phyloP scores from a whole-genome alignment of 1,284 basidiomycete species.

The Volvariella volvacea region DNA sequence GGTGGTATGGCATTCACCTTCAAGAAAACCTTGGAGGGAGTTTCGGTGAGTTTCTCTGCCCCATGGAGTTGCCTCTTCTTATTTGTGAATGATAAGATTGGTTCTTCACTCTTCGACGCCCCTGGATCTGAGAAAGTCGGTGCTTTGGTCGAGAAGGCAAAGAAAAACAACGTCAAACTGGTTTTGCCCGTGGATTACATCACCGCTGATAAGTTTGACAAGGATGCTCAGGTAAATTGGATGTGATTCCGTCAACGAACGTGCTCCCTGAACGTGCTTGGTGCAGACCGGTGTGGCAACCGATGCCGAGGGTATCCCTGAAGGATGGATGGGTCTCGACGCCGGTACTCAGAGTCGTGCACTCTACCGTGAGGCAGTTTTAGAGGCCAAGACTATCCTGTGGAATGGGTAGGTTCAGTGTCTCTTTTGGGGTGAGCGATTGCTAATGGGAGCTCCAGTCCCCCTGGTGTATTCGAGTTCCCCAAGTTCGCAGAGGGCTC shows the following conservation, averaged over 20 bases:
- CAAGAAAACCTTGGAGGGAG: conserved; percentile 88
- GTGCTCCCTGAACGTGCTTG: conserved; percentile 2
- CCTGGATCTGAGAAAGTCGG: conserved; percentile 87
- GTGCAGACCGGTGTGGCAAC: conserved; percentile 69
- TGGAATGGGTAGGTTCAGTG: conserved; percentile 80
- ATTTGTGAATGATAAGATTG: conserved; percentile 49
- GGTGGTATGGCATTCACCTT: conserved; percentile 99
- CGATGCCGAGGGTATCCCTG: conserved; percentile 83
- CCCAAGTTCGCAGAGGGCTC: conserved; percentile 87
- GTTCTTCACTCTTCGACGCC: conserved; percentile 91
- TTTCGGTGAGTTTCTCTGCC: conserved; percentile 45
- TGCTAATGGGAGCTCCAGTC: conserved; percentile 34
- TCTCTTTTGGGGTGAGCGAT: conserved; percentile 5
- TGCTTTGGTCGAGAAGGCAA: conserved; percentile 86
- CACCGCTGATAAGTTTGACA: conserved; percentile 93
- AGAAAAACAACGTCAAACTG: conserved; percentile 89
- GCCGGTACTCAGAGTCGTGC: conserved; percentile 78
- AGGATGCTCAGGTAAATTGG: conserved; percentile 69
- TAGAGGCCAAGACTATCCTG: conserved; percentile 92
- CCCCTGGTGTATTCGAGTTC: conserved; percentile 98
- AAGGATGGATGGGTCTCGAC: conserved; percentile 94
- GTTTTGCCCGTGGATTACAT: conserved; percentile 96
- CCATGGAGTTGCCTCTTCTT: neutral
- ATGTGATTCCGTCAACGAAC: neutral
- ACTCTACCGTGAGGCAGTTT: conserved; percentile 76